Evolutionary conservation across 371 early-diverging fungal species (phyloP).

Genomic region (Rhizopus delemar): DNA sequence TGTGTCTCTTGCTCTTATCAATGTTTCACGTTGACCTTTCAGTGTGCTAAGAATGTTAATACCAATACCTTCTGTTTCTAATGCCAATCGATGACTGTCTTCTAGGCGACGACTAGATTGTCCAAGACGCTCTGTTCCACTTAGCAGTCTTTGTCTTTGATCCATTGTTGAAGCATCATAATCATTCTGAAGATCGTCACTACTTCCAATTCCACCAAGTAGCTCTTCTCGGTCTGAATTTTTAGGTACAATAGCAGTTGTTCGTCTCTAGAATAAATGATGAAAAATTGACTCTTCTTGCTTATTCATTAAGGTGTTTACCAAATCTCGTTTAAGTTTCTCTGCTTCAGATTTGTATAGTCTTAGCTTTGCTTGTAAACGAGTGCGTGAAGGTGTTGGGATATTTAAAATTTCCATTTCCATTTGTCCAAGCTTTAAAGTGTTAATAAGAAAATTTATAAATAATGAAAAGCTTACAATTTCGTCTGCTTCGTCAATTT

Average conservation of each 20-base stretch:
- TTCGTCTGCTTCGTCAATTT: constrained; percentile 90
- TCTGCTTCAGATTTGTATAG: constrained; percentile 79
- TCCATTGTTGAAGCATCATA: constrained; percentile 71
- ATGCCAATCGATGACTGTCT: constrained; percentile 86
- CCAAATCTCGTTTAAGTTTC: constrained; percentile 73
- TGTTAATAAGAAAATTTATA: not conserved
- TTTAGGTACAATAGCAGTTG: constrained; percentile 40
- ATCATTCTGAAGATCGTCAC: constrained; percentile 41
- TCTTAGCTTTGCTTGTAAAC: constrained; percentile 72
- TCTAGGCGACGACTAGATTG: constrained; percentile 79
- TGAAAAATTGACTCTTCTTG: no score
- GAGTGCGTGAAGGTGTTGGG: constrained; percentile 65
- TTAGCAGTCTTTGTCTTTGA: constrained; percentile 80
- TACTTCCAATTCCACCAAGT: constrained; percentile 51
- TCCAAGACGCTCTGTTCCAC: constrained; percentile 83
- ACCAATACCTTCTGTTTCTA: constrained; percentile 90
- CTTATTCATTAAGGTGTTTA: constrained; percentile 24
- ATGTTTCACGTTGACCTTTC: constrained; percentile 89
- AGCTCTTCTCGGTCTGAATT: constrained; percentile 66
- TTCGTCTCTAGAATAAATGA: constrained; percentile 33
- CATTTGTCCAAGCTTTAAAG: constrained; percentile 82
- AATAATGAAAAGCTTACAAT: constrained; percentile 60
- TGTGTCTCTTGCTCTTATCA: constrained; percentile 81
- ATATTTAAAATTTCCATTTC: constrained; percentile 86
- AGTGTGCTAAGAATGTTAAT: constrained; percentile 81